phyloP scores from a whole-genome alignment of 2,329 filamentous ascomycete genomes.

The Botrytis porri region DNA sequence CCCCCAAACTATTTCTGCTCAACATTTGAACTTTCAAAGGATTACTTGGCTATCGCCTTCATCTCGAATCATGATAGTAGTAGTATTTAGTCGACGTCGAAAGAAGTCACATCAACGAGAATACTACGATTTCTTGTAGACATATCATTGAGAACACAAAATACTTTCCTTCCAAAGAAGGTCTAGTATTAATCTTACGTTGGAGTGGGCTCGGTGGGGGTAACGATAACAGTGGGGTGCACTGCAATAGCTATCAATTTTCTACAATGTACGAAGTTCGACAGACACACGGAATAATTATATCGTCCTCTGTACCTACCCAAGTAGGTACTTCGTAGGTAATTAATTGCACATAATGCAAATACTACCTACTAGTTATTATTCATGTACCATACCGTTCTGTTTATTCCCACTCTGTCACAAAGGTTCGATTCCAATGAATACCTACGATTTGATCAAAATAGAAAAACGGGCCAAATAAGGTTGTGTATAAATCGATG shows the following conservation, averaged over 20 bases:
- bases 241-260: not conserved
- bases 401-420: not conserved
- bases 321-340: not conserved
- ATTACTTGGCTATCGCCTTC: not conserved
- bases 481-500: not conserved
- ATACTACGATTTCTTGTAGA: not conserved
- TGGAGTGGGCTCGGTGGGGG: not conserved
- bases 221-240: not conserved
- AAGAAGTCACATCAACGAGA: not conserved
- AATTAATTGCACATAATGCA: not conserved
- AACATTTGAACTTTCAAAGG: not conserved
- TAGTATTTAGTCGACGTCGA: not conserved
- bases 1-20: not conserved
- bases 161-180: not conserved
- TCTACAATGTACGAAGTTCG: too few species aligned
- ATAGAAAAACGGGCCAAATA: not conserved
- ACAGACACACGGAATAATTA: not conserved
- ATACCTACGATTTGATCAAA: not conserved
- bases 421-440: too few species aligned
- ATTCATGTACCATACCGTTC: too few species aligned
- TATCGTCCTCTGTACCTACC: not conserved
- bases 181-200: not conserved
- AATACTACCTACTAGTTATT: too few species aligned
- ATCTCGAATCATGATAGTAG: not conserved
- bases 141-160: not conserved